Base-by-base conservation (phyloP, 345 rosid species). In the Adansonia digitata region DNA sequence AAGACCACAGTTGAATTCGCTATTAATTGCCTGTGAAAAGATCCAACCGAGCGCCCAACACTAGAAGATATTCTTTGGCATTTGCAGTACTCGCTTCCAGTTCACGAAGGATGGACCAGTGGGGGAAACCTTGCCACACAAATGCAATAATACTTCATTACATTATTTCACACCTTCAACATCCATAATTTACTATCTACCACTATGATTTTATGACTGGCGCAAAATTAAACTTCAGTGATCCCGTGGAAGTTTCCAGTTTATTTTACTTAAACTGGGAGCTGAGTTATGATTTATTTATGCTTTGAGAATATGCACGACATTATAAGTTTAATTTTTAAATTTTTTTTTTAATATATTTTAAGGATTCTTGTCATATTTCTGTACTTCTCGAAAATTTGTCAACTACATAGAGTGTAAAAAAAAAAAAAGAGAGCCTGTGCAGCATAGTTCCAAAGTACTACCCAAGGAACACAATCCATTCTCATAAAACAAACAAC, bases 51-150 rank as follows among this genome's bases (percentile, higher is more conserved):
- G 63, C 90, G 95, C 18, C 97, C 97, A 66, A 88, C 98, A 0
- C 86, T 94, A 56, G 98, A 94, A 68, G 98, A 94, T 74, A 93
- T 92, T 69, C 88, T 92, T 1, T 94, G 98, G 98, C 91, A 94
- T 79, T 80, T 94, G 84, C 98, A 92, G 72, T 94, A 91, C 64
- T 90, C 97, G 26, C 85, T 82, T 77, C 98, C 92, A 82, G 91
- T 91, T 49, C 98, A 94, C 69, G 97, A 91, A 78, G 95, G 97
- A 78, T 94, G 95, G 97, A 81, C 82, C 70, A 89, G 91, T 49
- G 92, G 97, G 46, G 98, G 90, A 62, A 92, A 88, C 75, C 90
- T 89, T 9, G 83, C 84, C 55, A 73, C 88, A 62, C 76, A 78
- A n/a, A 63, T 78, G 67, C 81, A 76, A 35, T 63, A 57, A 57